phyloP scores from a whole-genome alignment of 495 filamentous ascomycete species.

The Aspergillus cavernicola region DNA sequence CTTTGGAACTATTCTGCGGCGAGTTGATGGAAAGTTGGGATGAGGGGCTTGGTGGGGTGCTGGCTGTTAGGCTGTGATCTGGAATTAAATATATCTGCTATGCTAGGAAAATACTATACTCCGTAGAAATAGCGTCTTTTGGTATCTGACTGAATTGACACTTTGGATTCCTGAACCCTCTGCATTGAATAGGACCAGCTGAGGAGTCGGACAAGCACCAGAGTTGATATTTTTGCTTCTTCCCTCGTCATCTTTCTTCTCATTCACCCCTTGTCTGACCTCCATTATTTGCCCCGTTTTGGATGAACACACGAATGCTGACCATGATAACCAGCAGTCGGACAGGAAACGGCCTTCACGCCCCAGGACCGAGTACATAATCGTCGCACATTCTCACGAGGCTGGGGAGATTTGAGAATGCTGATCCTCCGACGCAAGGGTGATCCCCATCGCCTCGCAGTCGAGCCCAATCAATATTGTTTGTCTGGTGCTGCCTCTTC shows the following conservation, averaged over 20 bases:
- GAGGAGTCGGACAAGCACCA: too few relatives aligned
- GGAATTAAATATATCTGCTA: background rate
- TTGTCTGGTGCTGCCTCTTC: background rate
- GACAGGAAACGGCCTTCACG: background rate
- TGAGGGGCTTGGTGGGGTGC: constrained; percentile 37
- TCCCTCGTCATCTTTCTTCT: too few relatives aligned
- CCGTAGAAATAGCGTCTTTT: too few relatives aligned
- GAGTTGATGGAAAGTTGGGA: constrained; percentile 48
- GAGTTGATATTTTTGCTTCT: too few relatives aligned
- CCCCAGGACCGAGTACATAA: background rate
- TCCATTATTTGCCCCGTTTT: background rate
- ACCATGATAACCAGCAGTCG: background rate
- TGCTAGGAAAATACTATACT: background rate
- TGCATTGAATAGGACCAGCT: too few relatives aligned
- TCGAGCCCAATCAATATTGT: background rate
- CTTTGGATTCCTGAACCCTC: too few relatives aligned
- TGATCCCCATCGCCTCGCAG: constrained; percentile 2
- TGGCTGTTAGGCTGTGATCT: constrained; percentile 32
- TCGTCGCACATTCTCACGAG: background rate
- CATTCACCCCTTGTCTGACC: too few relatives aligned
- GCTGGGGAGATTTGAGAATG: constrained; percentile 5
- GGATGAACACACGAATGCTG: background rate
- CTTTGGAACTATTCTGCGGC: constrained; percentile 41
- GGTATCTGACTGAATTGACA: too few relatives aligned
- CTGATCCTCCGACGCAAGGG: constrained; percentile 12